Percentiles rank a stretch among this genome's conserved stretches.
phyloP scores from a whole-genome alignment of 352 stramenopile species.

The Globisporangium takayamanum region DNA sequence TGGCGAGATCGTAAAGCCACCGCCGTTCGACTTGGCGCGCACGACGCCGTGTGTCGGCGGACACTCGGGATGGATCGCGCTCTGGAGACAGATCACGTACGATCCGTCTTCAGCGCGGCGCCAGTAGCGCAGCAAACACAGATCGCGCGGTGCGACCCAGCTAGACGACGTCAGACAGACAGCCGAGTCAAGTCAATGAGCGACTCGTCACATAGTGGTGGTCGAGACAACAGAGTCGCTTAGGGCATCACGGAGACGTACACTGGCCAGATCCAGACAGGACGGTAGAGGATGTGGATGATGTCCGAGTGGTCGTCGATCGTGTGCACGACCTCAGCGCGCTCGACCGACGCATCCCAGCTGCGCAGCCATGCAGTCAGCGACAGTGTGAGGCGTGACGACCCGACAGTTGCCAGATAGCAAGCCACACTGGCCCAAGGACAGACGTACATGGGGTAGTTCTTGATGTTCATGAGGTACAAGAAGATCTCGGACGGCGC shows the following conservation, averaged over 20 bases:
- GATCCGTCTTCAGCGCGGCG: constrained; percentile 59
- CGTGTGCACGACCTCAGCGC: constrained; percentile 57
- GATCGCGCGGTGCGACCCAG: constrained; percentile 58
- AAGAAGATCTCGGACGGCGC: constrained; percentile 62
- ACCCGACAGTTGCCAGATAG: neutral
- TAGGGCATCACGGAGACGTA: constrained; percentile 17
- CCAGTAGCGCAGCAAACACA: constrained; percentile 73
- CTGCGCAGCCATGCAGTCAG: constrained; percentile 5
- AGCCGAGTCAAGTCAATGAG: neutral
- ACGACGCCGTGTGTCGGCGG: constrained; percentile 52
- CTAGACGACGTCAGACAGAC: constrained; percentile 14
- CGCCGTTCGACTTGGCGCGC: constrained; percentile 54
- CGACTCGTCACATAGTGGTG: neutral
- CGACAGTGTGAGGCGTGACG: too few species aligned
- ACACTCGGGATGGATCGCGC: constrained; percentile 65
- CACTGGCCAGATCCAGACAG: constrained; percentile 76
- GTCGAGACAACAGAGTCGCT: neutral
- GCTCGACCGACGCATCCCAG: constrained; percentile 64
- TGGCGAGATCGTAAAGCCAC: constrained; percentile 57
- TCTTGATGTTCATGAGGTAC: constrained; percentile 73
- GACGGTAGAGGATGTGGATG: constrained; percentile 64
- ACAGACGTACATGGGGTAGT: constrained; percentile 35
- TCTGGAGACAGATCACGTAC: constrained; percentile 76
- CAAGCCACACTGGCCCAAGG: neutral
- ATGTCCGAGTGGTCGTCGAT: constrained; percentile 80